A percentile compares a stretch with the other conserved stretches of the same genome.
phyloP scores from a whole-genome alignment of 768 basidiomycete genomes.

The Leccinum rimulosum region DNA sequence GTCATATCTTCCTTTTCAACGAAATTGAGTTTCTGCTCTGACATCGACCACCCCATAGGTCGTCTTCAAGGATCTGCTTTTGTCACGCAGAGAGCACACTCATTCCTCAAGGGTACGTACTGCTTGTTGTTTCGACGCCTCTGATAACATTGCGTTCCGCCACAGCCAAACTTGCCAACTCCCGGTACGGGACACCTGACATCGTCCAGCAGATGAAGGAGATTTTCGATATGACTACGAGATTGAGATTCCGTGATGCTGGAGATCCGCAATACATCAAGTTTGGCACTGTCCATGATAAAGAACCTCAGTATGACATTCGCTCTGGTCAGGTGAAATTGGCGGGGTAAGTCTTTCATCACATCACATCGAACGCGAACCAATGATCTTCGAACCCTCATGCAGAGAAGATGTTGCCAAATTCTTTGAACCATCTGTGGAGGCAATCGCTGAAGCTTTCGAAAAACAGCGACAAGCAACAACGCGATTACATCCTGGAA shows the following conservation, averaged over 20 bases:
- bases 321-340: conserved; percentile 37
- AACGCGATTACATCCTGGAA: conserved; percentile 9
- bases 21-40: neutral
- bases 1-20: conserved; percentile 9
- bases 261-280: conserved; percentile 36
- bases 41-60: conserved; percentile 31
- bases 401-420: conserved; percentile 35
- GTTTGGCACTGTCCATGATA: conserved; percentile 37
- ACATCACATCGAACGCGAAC: neutral
- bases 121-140: neutral
- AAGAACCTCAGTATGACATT: conserved; percentile 34
- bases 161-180: conserved; percentile 30
- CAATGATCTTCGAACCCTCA: neutral
- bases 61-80: conserved; percentile 37
- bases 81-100: conserved; percentile 31
- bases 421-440: conserved; percentile 44
- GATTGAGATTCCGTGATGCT: conserved; percentile 38
- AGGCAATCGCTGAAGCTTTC: conserved; percentile 35
- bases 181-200: conserved; percentile 26
- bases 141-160: neutral
- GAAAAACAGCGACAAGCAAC: conserved; percentile 23
- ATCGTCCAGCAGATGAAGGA: conserved; percentile 33
- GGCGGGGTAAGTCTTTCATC: conserved; percentile 32
- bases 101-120: conserved; percentile 27
- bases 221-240: conserved; percentile 36